Percentiles rank a stretch among this genome's conserved stretches.
These are phyloP conservation scores for Scheffersomyces coipomensis DNA, from an alignment of 805 yeast species.

Conservation along the genomic window DNA sequence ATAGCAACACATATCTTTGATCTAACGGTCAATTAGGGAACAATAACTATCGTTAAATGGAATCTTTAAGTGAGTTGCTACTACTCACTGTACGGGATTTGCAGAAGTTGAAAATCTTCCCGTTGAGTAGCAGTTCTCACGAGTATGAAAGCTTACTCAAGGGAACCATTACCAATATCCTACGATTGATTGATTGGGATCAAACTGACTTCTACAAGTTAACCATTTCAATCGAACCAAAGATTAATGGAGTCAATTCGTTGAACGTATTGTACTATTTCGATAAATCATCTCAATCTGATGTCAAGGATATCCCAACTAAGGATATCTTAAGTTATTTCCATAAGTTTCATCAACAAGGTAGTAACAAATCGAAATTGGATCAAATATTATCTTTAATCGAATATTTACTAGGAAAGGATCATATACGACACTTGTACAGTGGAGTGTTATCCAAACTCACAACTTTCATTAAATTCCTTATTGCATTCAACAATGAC, in stretches of 20 bases:
- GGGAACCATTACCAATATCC: slow-evolving; percentile 11
- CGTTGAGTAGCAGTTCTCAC: background rate
- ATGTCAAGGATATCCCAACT: background rate
- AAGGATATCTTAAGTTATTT: background rate
- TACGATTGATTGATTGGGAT: slow-evolving; percentile 14
- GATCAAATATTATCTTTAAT: background rate
- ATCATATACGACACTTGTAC: background rate
- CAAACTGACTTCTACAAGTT: slow-evolving; percentile 11
- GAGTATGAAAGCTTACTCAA: slow-evolving; percentile 13
- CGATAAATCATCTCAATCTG: background rate
- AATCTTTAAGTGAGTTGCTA: slow-evolving; percentile 13
- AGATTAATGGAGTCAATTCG: slow-evolving; percentile 4
- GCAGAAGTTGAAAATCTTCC: slow-evolving; percentile 12
- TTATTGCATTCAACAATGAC: background rate
- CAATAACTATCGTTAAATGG: slow-evolving; percentile 2
- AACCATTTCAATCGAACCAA: slow-evolving; percentile 5
- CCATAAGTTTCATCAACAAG: background rate
- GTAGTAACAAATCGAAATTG: background rate
- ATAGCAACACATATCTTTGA: too few relatives aligned
- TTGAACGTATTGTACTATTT: slow-evolving; percentile 8
- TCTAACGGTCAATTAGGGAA: too few relatives aligned
- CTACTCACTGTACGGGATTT: slow-evolving; percentile 16
- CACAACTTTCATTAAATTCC: background rate
- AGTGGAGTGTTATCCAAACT: background rate
- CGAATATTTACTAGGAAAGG: too few relatives aligned